phyloP scores from a whole-genome alignment of 2,329 filamentous ascomycete species.

The Aspergillus brunneoviolaceus region DNA sequence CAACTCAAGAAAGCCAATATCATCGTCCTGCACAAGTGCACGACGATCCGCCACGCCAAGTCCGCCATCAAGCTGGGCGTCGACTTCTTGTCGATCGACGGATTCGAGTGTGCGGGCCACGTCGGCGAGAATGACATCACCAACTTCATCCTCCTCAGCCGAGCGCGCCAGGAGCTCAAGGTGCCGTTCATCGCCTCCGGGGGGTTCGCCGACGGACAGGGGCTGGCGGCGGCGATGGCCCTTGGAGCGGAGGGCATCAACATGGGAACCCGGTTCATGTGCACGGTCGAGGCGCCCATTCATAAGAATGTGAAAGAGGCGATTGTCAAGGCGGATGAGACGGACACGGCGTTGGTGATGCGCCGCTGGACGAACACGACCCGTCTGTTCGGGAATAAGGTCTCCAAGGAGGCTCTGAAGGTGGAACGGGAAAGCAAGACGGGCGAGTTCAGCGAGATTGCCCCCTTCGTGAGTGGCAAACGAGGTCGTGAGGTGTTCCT shows the following conservation, averaged over 20 bases:
- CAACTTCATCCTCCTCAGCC: constrained; percentile 67
- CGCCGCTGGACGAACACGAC: constrained; percentile 91
- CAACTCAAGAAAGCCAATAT: constrained; percentile 77
- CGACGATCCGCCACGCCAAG: constrained; percentile 88
- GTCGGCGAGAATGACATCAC: constrained; percentile 56
- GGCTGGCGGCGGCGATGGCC: constrained; percentile 83
- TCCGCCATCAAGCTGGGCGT: constrained; percentile 92
- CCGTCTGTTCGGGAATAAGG: constrained; percentile 85
- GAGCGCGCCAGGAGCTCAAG: constrained; percentile 77
- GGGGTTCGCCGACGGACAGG: constrained; percentile 92
- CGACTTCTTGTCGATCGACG: constrained; percentile 94
- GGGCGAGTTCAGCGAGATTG: constrained; percentile 87
- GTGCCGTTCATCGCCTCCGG: constrained; percentile 95
- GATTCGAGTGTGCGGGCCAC: constrained; percentile 88
- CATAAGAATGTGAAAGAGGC: constrained; percentile 91
- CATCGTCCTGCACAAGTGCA: constrained; percentile 94
- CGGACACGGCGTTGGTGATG: constrained; percentile 84
- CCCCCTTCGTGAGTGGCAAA: constrained; percentile 84
- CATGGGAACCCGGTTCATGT: constrained; percentile 99
- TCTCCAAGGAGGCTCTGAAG: constrained; percentile 74
- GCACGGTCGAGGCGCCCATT: constrained; percentile 87
- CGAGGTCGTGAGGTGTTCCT: constrained; percentile 87
- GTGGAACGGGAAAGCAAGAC: constrained; percentile 79
- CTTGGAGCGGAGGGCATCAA: constrained; percentile 93
- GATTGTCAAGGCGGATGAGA: constrained; percentile 85